These are phyloP conservation scores for Alternaria triticimaculans DNA, from an alignment of 2,329 filamentous ascomycete genomes.

Conservation along the genomic window DNA sequence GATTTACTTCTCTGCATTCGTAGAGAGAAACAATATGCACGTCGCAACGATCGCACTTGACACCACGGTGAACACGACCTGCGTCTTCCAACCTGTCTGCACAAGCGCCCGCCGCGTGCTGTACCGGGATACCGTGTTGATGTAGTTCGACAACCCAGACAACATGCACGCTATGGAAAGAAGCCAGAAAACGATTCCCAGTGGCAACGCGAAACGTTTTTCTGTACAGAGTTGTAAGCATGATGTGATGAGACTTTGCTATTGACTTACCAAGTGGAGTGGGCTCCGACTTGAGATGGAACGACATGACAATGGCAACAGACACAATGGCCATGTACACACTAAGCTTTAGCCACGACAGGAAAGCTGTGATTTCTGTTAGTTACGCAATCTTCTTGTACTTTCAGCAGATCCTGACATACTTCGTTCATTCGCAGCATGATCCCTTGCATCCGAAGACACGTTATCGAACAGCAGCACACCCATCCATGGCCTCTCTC, in stretches of 20 bases:
- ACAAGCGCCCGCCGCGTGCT: slow-evolving; percentile 80
- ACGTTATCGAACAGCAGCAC: slow-evolving; percentile 77
- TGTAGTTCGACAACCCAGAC: slow-evolving; percentile 85
- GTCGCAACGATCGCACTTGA: slow-evolving; percentile 50
- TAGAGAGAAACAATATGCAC: slow-evolving; percentile 52
- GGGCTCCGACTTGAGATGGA: slow-evolving; percentile 82
- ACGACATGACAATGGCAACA: slow-evolving; percentile 89
- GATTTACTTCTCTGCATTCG: slow-evolving; percentile 41
- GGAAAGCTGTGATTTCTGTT: slow-evolving; percentile 63
- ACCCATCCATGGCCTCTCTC: slow-evolving; percentile 67
- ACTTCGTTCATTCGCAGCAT: slow-evolving; percentile 80
- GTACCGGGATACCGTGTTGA: slow-evolving; percentile 82
- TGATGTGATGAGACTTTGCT: not conserved
- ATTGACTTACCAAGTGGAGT: slow-evolving; percentile 24
- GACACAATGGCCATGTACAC: slow-evolving; percentile 91
- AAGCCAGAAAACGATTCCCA: slow-evolving; percentile 88
- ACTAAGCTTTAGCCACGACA: slow-evolving; percentile 87
- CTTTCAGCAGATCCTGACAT: not conserved
- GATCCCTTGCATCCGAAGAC: slow-evolving; percentile 75
- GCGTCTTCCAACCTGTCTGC: slow-evolving; percentile 92
- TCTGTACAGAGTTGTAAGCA: slow-evolving; percentile 59
- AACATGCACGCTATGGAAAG: slow-evolving; percentile 78
- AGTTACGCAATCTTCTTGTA: not conserved
- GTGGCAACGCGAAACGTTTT: slow-evolving; percentile 76
- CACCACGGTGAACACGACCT: slow-evolving; percentile 66